Evolutionary conservation across 2,329 filamentous ascomycete species (phyloP), one percentile per base, ranked within the genome.

Genomic region (Tolypocladium tundrense): DNA sequence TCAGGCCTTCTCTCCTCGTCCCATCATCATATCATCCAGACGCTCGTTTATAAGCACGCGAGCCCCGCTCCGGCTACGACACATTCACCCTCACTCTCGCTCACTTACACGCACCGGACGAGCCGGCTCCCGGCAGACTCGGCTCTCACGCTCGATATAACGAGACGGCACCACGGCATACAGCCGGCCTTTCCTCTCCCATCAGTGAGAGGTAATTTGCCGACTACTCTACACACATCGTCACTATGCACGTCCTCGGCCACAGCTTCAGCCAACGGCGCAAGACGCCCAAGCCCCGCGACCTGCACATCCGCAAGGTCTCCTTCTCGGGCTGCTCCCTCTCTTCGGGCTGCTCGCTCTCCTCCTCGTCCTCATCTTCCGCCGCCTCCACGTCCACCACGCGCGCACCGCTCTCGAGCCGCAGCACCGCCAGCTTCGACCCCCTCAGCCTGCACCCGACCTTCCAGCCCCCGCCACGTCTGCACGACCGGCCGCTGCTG

Each of bases 221-320:
- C 24, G 27, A 41, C 51, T 10, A 14, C 16, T 33, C 11, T 21
- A 39, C 3, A 14, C 14, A 1, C 35, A 50, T 53, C 55, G 56
- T 40, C 65, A 68, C 39, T 41, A 74, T 74, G 72, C 70, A 72
- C 61, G 68, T 74, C 48, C 63, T 74, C 58, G 65, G 66, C 59
- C 68, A 69, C 61, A 66, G 71, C 64, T 72, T 73, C 64, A 65
- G 68, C 63, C 67, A 71, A 55, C 66, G 70, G 63, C 69, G 71
- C 61, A 73, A 72, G 65, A 65, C 67, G 55, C 60, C 66, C 59
- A 69, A 68, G 61, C 70, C 72, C 40, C 67, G 70, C 53, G 68
- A 73, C 56, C 68, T 75, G 31, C 70, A 73, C 60, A 74, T 75
- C 58, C 71, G 73, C 65, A 75, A 75, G 65, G 63, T 75, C 53